Base-by-base conservation (phyloP, 306 rosid species). In the Cotoneaster glaucophyllus region DNA sequence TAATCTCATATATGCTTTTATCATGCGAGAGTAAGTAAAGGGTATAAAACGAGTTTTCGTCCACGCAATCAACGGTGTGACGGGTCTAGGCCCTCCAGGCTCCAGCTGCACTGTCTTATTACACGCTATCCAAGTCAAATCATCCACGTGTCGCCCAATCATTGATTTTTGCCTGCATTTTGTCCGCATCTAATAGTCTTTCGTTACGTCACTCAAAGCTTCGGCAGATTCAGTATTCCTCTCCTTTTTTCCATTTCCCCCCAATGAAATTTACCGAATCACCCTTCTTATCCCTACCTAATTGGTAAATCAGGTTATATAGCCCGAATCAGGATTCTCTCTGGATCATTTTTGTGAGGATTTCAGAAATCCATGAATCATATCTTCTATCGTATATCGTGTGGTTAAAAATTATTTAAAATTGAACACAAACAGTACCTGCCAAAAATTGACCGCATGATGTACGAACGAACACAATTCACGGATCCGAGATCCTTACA, bases 201-300 rank as follows among this genome's bases (percentile, higher is more conserved):
- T 81, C 81, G 88, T 86, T 77, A 73, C 89, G 82, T 93, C 91
- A 82, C 85, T 82, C 80, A 86, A 76, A 37, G 76, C 70, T 66
- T 75, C 59, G 70, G 81, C 87, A 78, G 77, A 68, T 71, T 69
- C 87, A 63, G 66, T 64, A 32, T 21, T 9, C 3, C 69, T 7
- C 63, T 44, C 13, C 76, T 66, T 31, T 81, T 71, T 76, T 66
- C 31, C 71, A 28, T 21, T 5, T 1, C 41, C 41, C 9, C 2
- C 41, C 2, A n/a, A n/a, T 1, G 9, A 37, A 50, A 77, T 43
- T 85, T 82, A 84, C 86, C 69, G 41, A 56, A 70, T 62, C 78
- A 41, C 82, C 89, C 89, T 76, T 74, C 61, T 10, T 11, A 4
- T 6, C 43, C 28, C 69, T 7, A 6, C 66, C 66, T 6, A 14